phyloP scores from a whole-genome alignment of 1,139 yeast species.

The Suhomyces terraborum region DNA sequence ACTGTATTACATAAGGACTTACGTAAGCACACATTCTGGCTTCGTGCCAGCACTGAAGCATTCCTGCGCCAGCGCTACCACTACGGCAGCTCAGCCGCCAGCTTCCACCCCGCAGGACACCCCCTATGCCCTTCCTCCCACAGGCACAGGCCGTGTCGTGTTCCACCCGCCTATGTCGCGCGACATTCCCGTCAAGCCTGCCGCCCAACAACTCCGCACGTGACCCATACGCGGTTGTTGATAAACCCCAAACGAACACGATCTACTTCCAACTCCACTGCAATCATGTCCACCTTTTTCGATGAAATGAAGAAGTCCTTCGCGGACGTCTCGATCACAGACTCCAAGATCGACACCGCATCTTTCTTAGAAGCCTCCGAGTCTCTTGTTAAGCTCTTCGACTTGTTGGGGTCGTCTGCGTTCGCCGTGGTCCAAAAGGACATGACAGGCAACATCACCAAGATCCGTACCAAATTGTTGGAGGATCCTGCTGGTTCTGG shows the following conservation, averaged over 20 bases:
- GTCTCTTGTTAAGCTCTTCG: slow-evolving; percentile 79
- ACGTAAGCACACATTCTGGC: no score
- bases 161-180: slow-evolving; percentile 2
- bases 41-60: no score
- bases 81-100: not conserved
- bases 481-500: slow-evolving; percentile 62
- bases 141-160: no score
- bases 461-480: slow-evolving; percentile 67
- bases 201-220: not conserved
- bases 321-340: slow-evolving; percentile 68
- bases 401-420: slow-evolving; percentile 82
- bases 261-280: not conserved
- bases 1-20: no score
- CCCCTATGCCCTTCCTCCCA: no score
- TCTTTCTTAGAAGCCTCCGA: slow-evolving; percentile 83
- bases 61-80: not conserved
- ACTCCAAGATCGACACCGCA: slow-evolving; percentile 67
- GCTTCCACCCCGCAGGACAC: not conserved
- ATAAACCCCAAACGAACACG: not conserved
- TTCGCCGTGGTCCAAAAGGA: slow-evolving; percentile 84
- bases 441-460: slow-evolving; percentile 83
- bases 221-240: slow-evolving; percentile 5
- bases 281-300: slow-evolving; percentile 66
- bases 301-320: slow-evolving; percentile 76
- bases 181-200: not conserved